Conservation (phyloP, 2,329 filamentous ascomycete species). For the Colletotrichum viniferum region DNA sequence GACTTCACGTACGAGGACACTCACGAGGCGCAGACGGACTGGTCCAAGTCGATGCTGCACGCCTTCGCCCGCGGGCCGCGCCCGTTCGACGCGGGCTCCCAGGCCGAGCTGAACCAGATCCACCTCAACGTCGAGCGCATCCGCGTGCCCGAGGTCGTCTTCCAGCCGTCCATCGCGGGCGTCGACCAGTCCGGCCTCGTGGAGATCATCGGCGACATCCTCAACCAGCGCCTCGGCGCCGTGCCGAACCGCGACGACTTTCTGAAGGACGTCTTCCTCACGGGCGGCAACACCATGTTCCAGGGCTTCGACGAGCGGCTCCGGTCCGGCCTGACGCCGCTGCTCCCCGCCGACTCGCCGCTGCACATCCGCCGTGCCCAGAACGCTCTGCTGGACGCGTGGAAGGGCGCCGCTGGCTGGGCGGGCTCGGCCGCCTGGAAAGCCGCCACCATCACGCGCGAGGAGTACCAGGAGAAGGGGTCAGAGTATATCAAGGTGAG, state of each 20-base stretch:
- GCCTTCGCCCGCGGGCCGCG: conserved; percentile 88
- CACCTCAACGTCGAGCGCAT: conserved; percentile 98
- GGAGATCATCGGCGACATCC: conserved; percentile 89
- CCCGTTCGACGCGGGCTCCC: conserved; percentile 80
- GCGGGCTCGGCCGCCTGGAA: conserved; percentile 65
- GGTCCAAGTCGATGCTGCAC: conserved; percentile 90
- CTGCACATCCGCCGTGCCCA: conserved; percentile 75
- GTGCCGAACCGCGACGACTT: conserved; percentile 68
- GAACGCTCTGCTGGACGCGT: conserved; percentile 85
- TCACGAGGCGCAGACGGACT: conserved; percentile 89
- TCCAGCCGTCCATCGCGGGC: conserved; percentile 90
- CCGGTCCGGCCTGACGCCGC: conserved; percentile 70
- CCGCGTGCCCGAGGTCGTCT: conserved; percentile 89
- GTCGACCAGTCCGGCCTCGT: conserved; percentile 92
- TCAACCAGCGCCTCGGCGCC: conserved; percentile 77
- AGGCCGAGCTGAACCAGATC: conserved; percentile 82
- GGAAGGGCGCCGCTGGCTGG: conserved; percentile 92
- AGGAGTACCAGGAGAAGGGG: conserved; percentile 92
- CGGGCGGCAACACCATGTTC: conserved; percentile 91
- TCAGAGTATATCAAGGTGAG: conserved; percentile 88
- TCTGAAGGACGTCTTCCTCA: conserved; percentile 87
- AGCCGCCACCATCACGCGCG: conserved; percentile 71
- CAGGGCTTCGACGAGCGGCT: conserved; percentile 85
- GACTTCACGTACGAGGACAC: conserved; percentile 92
- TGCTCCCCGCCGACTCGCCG: conserved; percentile 71